Evolutionary conservation across 1,139 yeast species (phyloP), one percentile per base, ranked within the genome.

Genomic region (Sugiyamaella castrensis): DNA sequence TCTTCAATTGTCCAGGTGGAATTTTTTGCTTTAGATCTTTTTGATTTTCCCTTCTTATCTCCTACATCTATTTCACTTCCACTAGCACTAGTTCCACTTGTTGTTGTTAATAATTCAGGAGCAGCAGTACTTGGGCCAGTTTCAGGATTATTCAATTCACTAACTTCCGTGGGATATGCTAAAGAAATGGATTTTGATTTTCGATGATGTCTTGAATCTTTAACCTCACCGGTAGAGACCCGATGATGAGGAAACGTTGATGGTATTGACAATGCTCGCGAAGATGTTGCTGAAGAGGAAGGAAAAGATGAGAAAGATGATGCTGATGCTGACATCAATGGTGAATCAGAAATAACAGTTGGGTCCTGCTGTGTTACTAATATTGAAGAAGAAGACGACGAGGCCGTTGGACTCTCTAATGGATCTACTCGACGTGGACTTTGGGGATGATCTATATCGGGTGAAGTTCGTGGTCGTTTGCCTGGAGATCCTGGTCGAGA

Each of bases 1-100:
- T 65, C 69, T 33, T 65, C 69, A 42, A 56, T 34, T 2, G 69
- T 60, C 69, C 69, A 65, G 10, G 59, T 61, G 12, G 66, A 57
- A 44, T 65, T 65, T 16, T 66, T 65, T 1, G 69, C 68, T 47
- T 65, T 65, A 26, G 57, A 49, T 26, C 66, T 52, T 38, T 63
- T 63, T 8, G 42, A 40, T 42, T 47, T 47, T 9, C 50, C 50
- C 24, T 47, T 47, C 37, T 38, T 47, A 19, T 47, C 50, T 13
- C 33, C 15, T 8, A 40, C 40, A 11, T 37, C 40, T 12, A 29
- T 12, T 26, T 37, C 47, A 12, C 32, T 34, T 5, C 42, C 47
- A 19, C 47, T 43, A 11, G 37, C 41, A 19, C 16, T 12, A 26
- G 48, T 19, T 30, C 30, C 41, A 19, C 16, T 12, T 16, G 48